Conservation (phyloP, 1,284 basidiomycete species). For the Cryptococcus jaspeensis region DNA sequence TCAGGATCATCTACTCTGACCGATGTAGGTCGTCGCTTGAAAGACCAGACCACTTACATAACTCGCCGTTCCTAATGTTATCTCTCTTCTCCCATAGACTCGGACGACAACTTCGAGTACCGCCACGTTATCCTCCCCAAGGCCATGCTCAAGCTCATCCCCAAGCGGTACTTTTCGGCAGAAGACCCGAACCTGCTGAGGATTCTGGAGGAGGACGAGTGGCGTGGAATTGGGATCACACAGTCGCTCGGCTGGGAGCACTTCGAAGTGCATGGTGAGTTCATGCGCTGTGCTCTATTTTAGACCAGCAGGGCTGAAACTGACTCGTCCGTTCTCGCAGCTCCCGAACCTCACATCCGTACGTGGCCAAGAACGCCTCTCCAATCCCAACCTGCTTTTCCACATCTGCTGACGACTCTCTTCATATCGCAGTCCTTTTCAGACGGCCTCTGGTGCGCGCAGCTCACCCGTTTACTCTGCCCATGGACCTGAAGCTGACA, state of each 20-base stretch:
- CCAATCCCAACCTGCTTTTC: not conserved
- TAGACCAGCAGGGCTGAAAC: constrained; percentile 4
- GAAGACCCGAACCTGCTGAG: constrained; percentile 78
- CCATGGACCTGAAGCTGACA: not conserved
- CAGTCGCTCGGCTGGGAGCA: constrained; percentile 97
- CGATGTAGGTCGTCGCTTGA: constrained; percentile 35
- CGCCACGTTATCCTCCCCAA: constrained; percentile 90
- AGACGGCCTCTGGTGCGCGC: constrained; percentile 53
- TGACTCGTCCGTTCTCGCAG: constrained; percentile 15
- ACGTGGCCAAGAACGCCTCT: constrained; percentile 8
- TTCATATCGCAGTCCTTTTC: constrained; percentile 50
- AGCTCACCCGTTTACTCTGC: constrained; percentile 20
- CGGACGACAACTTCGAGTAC: constrained; percentile 62
- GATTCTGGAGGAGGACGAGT: constrained; percentile 80
- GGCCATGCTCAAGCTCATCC: constrained; percentile 79
- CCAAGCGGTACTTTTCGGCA: constrained; percentile 66
- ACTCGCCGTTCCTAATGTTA: not conserved
- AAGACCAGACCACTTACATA: not conserved
- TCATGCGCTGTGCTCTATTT: not conserved
- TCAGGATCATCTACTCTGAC: constrained; percentile 51
- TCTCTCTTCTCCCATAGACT: constrained; percentile 42
- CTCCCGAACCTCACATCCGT: constrained; percentile 48
- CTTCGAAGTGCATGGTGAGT: constrained; percentile 90
- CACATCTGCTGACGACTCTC: not conserved
- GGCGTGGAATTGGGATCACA: constrained; percentile 93